Evolutionary conservation across 441 rosid species (phyloP).

Genomic region (Croton laevigatus): DNA sequence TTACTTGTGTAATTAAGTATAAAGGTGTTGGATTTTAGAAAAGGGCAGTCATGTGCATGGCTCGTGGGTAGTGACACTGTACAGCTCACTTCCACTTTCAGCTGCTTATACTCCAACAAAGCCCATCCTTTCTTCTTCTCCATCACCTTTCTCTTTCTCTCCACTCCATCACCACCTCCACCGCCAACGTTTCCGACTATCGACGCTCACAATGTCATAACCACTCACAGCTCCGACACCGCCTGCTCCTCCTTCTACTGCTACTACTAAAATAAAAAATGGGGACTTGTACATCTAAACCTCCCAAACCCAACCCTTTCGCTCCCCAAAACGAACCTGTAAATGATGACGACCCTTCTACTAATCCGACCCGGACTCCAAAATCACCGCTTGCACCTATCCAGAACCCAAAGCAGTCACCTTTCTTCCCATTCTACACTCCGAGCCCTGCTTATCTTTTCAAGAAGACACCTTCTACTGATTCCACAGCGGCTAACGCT

Average conservation of each 20-base stretch:
- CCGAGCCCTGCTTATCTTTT: conserved; percentile 69
- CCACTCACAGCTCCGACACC: not conserved
- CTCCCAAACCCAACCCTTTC: conserved; percentile 64
- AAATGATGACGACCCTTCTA: conserved; percentile 26
- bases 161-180: not conserved
- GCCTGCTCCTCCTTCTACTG: not conserved
- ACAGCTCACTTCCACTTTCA: conserved; percentile 24
- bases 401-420: conserved; percentile 41
- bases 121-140: not conserved
- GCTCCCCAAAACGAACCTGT: conserved; percentile 41
- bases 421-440: conserved; percentile 70
- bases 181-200: not conserved
- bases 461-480: conserved; percentile 41
- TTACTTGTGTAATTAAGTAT: too few relatives aligned
- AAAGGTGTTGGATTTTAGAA: too few relatives aligned
- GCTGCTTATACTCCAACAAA: not conserved
- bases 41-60: conserved; percentile 20
- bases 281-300: conserved; percentile 84
- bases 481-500: conserved; percentile 7
- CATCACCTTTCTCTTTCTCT: not conserved
- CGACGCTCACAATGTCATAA: conserved; percentile 4
- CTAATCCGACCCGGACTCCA: conserved; percentile 30
- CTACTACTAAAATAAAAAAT: conserved; percentile 23
- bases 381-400: conserved; percentile 35
- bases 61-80: conserved; percentile 18